phyloP scores from a whole-genome alignment of 1,139 yeast genomes.

The Debaryomyces udenii region DNA sequence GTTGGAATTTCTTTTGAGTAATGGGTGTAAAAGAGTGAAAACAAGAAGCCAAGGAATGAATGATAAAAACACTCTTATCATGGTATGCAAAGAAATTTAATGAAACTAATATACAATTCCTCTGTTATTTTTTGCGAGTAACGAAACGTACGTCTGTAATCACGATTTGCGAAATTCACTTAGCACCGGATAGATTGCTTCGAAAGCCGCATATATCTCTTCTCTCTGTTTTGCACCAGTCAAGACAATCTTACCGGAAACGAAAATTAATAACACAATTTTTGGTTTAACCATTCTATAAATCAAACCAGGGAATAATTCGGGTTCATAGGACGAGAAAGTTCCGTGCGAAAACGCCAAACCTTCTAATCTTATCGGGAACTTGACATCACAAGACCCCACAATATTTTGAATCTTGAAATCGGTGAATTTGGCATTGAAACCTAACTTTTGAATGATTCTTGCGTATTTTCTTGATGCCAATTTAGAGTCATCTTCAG shows the following conservation, averaged over 20 bases:
- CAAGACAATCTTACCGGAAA: slow-evolving; percentile 94
- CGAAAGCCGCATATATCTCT: slow-evolving; percentile 97
- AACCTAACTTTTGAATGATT: slow-evolving; percentile 96
- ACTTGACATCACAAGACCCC: slow-evolving; percentile 97
- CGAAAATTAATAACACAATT: slow-evolving; percentile 92
- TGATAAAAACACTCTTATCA: slow-evolving; percentile 7
- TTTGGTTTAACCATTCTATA: slow-evolving; percentile 99
- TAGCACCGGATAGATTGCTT: slow-evolving; percentile 96
- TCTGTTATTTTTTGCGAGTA: neutral
- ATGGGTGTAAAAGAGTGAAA: slow-evolving; percentile 5
- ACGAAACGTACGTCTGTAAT: neutral
- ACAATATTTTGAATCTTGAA: slow-evolving; percentile 97
- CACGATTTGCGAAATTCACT: slow-evolving; percentile 90
- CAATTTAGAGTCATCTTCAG: slow-evolving; percentile 95
- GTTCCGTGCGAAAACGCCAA: slow-evolving; percentile 98
- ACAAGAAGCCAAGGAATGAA: slow-evolving; percentile 3
- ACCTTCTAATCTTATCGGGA: slow-evolving; percentile 97
- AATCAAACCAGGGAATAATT: slow-evolving; percentile 95
- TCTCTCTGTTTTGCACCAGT: slow-evolving; percentile 99
- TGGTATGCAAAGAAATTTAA: slow-evolving; percentile 7
- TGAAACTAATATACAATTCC: slow-evolving; percentile 7
- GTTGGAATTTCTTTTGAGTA: neutral
- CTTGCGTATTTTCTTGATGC: slow-evolving; percentile 98
- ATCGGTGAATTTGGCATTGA: slow-evolving; percentile 93
- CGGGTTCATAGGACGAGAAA: slow-evolving; percentile 98